Conservation (phyloP, 2,329 filamentous ascomycete genomes). For the Diaporthe citri region DNA sequence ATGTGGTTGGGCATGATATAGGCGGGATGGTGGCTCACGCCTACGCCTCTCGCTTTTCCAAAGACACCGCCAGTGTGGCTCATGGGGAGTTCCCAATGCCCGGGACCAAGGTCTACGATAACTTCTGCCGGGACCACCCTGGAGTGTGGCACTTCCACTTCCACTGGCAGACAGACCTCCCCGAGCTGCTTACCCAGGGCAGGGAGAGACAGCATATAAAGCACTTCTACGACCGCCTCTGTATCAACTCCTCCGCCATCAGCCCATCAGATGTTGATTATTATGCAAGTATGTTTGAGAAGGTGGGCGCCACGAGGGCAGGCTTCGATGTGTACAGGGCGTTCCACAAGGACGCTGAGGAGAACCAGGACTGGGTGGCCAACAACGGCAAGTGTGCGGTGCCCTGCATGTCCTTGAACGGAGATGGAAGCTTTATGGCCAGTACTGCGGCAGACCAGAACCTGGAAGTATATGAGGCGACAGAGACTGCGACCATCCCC, state of each 20-base stretch:
- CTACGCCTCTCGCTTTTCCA: background rate
- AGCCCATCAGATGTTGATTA: constrained; percentile 51
- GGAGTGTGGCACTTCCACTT: constrained; percentile 12
- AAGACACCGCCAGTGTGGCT: background rate
- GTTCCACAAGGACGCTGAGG: constrained; percentile 50
- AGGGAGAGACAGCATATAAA: constrained; percentile 56
- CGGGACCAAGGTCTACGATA: background rate
- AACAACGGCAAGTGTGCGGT: constrained; percentile 46
- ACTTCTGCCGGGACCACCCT: background rate
- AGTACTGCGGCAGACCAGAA: background rate
- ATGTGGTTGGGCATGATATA: background rate
- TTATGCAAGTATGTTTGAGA: constrained; percentile 53
- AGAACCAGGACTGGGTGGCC: constrained; percentile 47
- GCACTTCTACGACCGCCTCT: constrained; percentile 56
- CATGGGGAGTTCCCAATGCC: background rate
- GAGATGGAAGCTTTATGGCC: constrained; percentile 3
- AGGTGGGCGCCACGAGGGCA: constrained; percentile 50
- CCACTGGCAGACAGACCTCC: background rate
- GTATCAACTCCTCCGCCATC: constrained; percentile 53
- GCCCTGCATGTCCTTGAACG: constrained; percentile 3
- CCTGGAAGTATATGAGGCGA: background rate
- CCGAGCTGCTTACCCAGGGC: constrained; percentile 43
- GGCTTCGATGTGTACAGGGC: constrained; percentile 51
- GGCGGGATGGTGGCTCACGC: background rate
- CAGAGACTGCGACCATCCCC: background rate